phyloP scores from a whole-genome alignment of 179 eudicot species.

The Amaranthus tricolor region DNA sequence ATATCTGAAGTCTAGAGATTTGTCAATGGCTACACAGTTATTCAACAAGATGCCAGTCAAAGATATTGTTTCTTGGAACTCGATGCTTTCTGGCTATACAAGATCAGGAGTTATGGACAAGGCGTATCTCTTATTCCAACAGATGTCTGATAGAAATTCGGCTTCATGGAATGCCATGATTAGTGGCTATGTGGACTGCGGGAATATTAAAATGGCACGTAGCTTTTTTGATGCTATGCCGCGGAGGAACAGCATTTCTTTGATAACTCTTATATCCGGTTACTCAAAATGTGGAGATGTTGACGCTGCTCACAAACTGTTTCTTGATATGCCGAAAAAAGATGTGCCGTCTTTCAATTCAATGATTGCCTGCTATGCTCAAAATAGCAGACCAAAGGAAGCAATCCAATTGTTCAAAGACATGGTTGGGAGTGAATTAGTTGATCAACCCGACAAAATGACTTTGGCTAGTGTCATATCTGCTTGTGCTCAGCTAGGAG shows the following conservation, averaged over 20 bases:
- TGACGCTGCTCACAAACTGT: slow-evolving; percentile 52
- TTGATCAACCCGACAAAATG: slow-evolving; percentile 72
- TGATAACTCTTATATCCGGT: slow-evolving; percentile 72
- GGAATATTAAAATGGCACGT: slow-evolving; percentile 55
- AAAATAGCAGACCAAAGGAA: slow-evolving; percentile 64
- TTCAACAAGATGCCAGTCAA: slow-evolving; percentile 61
- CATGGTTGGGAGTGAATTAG: slow-evolving; percentile 40
- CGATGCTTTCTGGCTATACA: slow-evolving; percentile 73
- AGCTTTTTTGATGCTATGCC: slow-evolving; percentile 67
- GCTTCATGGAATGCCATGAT: slow-evolving; percentile 89
- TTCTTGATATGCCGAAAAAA: slow-evolving; percentile 37
- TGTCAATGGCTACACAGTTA: slow-evolving; percentile 43
- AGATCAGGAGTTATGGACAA: slow-evolving; percentile 60
- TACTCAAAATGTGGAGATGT: slow-evolving; percentile 76
- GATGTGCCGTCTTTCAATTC: slow-evolving; percentile 59
- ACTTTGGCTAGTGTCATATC: slow-evolving; percentile 74
- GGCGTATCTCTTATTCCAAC: slow-evolving; percentile 51
- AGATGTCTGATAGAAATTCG: slow-evolving; percentile 60
- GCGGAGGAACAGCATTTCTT: slow-evolving; percentile 55
- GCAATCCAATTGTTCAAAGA: slow-evolving; percentile 62
- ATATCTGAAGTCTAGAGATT: slow-evolving; percentile 50
- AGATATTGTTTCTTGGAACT: slow-evolving; percentile 82
- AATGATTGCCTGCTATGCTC: slow-evolving; percentile 87
- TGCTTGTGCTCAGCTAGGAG: slow-evolving; percentile 83
- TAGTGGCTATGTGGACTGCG: slow-evolving; percentile 62